phyloP scores from a whole-genome alignment of 306 rosid genomes.

The Ochetophila trinervis region DNA sequence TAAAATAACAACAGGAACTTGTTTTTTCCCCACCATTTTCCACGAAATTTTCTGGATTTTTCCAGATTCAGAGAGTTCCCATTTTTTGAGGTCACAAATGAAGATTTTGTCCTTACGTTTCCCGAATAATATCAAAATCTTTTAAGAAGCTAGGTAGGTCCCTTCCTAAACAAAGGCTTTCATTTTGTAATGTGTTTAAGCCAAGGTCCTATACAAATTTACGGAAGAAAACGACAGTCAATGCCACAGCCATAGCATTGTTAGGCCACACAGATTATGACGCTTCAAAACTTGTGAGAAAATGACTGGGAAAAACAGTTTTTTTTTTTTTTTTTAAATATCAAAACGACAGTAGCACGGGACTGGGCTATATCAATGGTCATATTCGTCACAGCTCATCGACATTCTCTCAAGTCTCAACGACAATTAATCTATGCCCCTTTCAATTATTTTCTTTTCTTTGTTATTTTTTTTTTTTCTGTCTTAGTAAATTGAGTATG shows the following conservation, averaged over 20 bases:
- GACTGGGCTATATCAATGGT: conserved; percentile 37
- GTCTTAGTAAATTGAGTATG: conserved; percentile 27
- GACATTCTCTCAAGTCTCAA: conserved; percentile 27
- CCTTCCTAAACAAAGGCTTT: neutral
- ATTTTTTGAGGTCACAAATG: too few relatives aligned
- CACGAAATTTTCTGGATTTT: too few relatives aligned
- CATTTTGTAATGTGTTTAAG: neutral
- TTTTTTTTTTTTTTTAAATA: neutral
- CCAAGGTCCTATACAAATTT: conserved; percentile 13
- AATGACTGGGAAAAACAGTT: conserved; percentile 27
- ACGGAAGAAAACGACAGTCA: conserved; percentile 26
- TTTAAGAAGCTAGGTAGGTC: neutral
- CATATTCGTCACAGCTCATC: conserved; percentile 30
- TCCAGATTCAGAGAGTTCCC: too few relatives aligned
- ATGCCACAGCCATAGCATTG: conserved; percentile 5
- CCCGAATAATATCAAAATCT: neutral
- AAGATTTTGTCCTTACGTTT: too few relatives aligned
- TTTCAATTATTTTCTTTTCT: conserved; percentile 38
- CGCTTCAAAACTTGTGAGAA: conserved; percentile 26
- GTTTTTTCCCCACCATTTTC: too few relatives aligned
- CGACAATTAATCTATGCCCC: conserved; percentile 30
- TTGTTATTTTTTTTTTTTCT: neutral
- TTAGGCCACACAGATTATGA: conserved; percentile 1
- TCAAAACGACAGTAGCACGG: conserved; percentile 45
- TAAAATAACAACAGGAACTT: too few relatives aligned